These are phyloP conservation scores for Diaporthe citrichinensis DNA, from an alignment of 2,329 filamentous ascomycete species.

Conservation along the genomic window DNA sequence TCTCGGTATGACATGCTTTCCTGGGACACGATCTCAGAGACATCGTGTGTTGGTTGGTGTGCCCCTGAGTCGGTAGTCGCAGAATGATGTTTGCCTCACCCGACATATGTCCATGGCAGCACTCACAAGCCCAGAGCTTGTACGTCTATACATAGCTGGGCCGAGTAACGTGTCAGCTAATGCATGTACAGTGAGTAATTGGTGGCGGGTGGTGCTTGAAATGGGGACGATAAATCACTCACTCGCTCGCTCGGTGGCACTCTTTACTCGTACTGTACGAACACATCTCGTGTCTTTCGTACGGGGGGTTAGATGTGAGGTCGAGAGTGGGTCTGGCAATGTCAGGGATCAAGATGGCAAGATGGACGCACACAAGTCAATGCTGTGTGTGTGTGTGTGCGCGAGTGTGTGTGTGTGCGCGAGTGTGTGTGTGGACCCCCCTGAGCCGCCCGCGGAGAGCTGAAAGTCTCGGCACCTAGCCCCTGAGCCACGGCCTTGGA, in stretches of 20 bases:
- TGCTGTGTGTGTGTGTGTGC: not conserved
- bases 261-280: constrained; percentile 1
- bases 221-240: constrained; percentile 2
- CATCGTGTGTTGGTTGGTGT: not conserved
- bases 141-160: not conserved
- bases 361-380: not conserved
- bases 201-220: not conserved
- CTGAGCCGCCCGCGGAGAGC: constrained; percentile 15
- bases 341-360: constrained; percentile 12
- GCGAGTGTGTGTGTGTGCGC: not conserved
- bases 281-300: not conserved
- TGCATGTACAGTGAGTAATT: not conserved
- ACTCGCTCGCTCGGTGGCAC: constrained; percentile 2
- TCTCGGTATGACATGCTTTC: not conserved
- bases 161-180: not conserved
- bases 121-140: constrained; percentile 1
- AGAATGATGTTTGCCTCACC: not conserved
- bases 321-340: constrained; percentile 12
- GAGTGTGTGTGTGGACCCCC: constrained; percentile 6
- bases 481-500: constrained; percentile 24
- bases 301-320: constrained; percentile 4
- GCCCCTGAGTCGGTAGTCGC: constrained; percentile 17
- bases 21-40: constrained; percentile 20
- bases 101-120: not conserved
- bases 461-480: constrained; percentile 27